Percentiles rank a stretch among this genome's conserved stretches.
Conservation (phyloP, 2,329 filamentous ascomycete genomes). For the Westerdykella aurantiaca region DNA sequence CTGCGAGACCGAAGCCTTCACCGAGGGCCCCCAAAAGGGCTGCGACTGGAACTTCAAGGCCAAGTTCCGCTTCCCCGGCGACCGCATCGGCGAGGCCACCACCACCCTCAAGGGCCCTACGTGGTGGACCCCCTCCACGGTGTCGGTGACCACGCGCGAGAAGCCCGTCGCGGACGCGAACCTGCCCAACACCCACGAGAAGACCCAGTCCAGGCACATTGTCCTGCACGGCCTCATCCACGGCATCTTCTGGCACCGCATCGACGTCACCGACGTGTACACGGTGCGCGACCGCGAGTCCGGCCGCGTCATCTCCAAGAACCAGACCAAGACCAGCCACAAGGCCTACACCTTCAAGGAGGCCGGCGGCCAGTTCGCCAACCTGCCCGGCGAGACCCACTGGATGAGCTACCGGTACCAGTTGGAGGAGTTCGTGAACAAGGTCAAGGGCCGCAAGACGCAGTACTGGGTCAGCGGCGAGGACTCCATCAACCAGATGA, state of each 20-base stretch:
- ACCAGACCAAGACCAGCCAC: slow-evolving; percentile 19
- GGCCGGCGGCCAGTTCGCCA: slow-evolving; percentile 12
- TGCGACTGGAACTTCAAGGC: slow-evolving; percentile 3
- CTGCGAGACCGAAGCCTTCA: neutral
- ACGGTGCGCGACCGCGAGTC: slow-evolving; percentile 3
- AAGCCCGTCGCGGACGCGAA: neutral
- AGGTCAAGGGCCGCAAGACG: slow-evolving; percentile 9
- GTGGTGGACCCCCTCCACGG: neutral
- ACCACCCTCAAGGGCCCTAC: slow-evolving; percentile 1
- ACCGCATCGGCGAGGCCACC: slow-evolving; percentile 1
- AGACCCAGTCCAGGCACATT: neutral
- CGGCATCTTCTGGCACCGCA: neutral
- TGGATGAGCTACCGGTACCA: slow-evolving; percentile 28
- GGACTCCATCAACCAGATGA: slow-evolving; percentile 23
- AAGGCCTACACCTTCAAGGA: slow-evolving; percentile 29
- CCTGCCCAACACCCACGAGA: neutral
- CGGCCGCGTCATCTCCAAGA: slow-evolving; percentile 15
- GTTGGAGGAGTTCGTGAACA: slow-evolving; percentile 24
- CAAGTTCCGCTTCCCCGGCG: slow-evolving; percentile 3
- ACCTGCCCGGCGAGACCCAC: slow-evolving; percentile 6
- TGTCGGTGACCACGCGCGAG: neutral
- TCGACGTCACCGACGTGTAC: slow-evolving; percentile 1
- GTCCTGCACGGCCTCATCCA: slow-evolving; percentile 1
- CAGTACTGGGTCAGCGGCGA: slow-evolving; percentile 15
- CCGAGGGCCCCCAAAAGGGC: neutral